Conservation (phyloP, 2,329 filamentous ascomycete species). For the Paracamarosporium sp. region DNA sequence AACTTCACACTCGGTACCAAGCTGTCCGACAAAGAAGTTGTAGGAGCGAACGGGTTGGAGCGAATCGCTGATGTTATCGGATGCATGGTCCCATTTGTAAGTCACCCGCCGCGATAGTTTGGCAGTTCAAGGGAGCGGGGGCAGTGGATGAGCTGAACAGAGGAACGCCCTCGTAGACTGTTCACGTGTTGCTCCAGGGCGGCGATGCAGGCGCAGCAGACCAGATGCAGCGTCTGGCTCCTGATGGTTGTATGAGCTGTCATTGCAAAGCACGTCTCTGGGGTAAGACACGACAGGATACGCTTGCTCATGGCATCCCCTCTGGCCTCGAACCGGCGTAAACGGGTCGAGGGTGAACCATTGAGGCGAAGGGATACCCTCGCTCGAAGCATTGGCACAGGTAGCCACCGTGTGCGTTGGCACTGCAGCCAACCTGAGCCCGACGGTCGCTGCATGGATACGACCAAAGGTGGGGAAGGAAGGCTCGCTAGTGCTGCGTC, state of each 20-base stretch:
- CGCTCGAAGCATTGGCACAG: conserved; percentile 19
- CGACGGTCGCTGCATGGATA: conserved; percentile 26
- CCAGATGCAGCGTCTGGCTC: too few species aligned
- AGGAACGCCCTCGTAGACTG: too few species aligned
- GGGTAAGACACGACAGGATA: background rate
- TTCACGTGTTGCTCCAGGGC: background rate
- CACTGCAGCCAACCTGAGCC: conserved; percentile 38
- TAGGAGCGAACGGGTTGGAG: conserved; percentile 67
- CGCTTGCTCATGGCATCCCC: too few species aligned
- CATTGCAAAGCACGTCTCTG: background rate
- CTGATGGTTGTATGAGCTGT: background rate
- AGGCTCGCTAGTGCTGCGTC: conserved; percentile 14
- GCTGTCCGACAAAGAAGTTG: conserved; percentile 69
- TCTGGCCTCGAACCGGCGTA: background rate
- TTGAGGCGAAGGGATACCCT: conserved; percentile 7
- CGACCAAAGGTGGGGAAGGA: conserved; percentile 17
- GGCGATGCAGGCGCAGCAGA: background rate
- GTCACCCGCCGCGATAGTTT: too few species aligned
- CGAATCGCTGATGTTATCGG: conserved; percentile 70
- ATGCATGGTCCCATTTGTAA: conserved; percentile 80
- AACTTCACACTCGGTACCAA: conserved; percentile 77
- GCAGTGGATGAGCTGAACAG: background rate
- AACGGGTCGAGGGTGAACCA: background rate
- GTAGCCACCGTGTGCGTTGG: conserved; percentile 35
- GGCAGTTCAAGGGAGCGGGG: too few species aligned